Evolutionary conservation across 805 yeast species (phyloP).

Genomic region (Phaffomyces opuntiae): DNA sequence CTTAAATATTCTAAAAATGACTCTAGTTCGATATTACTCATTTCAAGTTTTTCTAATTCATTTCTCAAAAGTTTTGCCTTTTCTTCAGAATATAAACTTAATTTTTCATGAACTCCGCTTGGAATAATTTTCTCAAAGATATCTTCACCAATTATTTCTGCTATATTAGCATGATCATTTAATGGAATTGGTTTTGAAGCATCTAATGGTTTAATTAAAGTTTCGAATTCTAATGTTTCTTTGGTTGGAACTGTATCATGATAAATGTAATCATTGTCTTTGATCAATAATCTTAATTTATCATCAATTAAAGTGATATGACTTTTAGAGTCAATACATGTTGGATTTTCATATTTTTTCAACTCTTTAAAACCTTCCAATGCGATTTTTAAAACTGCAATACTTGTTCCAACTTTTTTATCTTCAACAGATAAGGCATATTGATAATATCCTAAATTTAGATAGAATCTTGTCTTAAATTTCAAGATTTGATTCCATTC

Average conservation of each 20-base stretch:
- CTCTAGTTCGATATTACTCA: conserved; percentile 69
- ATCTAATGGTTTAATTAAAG: conserved; percentile 62
- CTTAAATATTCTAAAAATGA: conserved; percentile 79
- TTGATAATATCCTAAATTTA: conserved; percentile 53
- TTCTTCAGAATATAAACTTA: conserved; percentile 84
- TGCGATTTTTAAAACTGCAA: conserved; percentile 56
- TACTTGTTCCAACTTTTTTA: conserved; percentile 67
- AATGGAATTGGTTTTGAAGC: conserved; percentile 57
- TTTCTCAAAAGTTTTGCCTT: conserved; percentile 69
- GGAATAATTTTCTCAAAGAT: conserved; percentile 80
- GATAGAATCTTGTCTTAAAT: conserved; percentile 49
- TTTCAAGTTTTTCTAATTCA: conserved; percentile 67
- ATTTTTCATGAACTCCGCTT: conserved; percentile 76
- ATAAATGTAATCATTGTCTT: conserved; percentile 86
- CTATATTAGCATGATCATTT: conserved; percentile 39
- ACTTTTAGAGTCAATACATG: conserved; percentile 26
- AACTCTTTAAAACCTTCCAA: conserved; percentile 27
- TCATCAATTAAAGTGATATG: conserved; percentile 28
- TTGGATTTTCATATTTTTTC: conserved; percentile 28
- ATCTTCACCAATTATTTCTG: conserved; percentile 38
- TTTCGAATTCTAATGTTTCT: conserved; percentile 36
- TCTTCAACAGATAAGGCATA: conserved; percentile 49
- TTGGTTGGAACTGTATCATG: conserved; percentile 68
- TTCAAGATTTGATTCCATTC: conserved; percentile 47
- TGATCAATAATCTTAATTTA: conserved; percentile 40